Evolutionary conservation across 1,284 basidiomycete genomes (phyloP).

Genomic region (Hypsizygus ulmarius): DNA sequence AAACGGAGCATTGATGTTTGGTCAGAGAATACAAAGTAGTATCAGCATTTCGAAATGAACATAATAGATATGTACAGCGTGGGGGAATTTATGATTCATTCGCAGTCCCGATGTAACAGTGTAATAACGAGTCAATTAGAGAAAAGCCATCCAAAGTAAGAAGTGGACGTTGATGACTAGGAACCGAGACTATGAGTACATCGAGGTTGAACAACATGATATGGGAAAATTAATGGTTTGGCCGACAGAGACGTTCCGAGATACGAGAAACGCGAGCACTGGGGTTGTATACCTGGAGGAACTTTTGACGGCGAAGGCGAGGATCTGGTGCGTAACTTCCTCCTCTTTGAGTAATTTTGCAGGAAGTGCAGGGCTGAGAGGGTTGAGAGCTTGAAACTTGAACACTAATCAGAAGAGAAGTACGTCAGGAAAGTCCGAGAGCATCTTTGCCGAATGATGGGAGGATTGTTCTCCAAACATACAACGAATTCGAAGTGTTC

Average conservation of each 20-base stretch:
- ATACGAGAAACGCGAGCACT: constrained; percentile 17
- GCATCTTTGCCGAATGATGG: background rate
- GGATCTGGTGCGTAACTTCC: background rate
- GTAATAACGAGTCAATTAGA: no score
- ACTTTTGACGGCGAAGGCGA: constrained; percentile 8
- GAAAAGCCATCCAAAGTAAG: no score
- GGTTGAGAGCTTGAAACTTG: background rate
- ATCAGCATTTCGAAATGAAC: no score
- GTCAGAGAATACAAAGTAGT: no score
- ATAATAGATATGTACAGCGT: no score
- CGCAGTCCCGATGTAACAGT: no score
- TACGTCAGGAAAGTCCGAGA: background rate
- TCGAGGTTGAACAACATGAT: no score
- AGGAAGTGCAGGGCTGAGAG: background rate
- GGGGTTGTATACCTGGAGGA: background rate
- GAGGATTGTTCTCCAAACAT: constrained; percentile 4
- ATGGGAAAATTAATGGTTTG: constrained; percentile 3
- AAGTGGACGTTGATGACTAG: no score
- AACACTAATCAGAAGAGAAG: background rate
- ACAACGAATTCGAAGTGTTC: constrained; percentile 4
- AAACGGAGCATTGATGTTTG: no score
- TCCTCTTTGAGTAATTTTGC: background rate
- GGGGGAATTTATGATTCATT: no score
- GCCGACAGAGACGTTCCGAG: constrained; percentile 16
- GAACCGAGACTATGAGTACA: no score